Evolutionary conservation across 2,329 filamentous ascomycete species (phyloP).

Genomic region (Xylariaceae sp.): DNA sequence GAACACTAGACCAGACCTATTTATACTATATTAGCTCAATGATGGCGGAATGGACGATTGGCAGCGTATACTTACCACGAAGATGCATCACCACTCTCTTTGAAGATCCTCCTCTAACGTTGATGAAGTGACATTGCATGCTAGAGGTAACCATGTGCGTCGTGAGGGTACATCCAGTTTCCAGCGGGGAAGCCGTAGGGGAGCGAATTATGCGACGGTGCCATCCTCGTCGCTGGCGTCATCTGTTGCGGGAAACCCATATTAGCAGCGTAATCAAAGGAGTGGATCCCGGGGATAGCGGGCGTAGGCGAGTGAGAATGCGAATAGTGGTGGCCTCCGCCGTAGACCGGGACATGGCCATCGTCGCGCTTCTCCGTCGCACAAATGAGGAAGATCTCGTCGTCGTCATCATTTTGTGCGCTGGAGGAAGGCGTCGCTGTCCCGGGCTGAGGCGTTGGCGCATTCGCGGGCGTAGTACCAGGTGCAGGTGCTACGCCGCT

Average conservation of each 20-base stretch:
- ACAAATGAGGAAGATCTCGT: slow-evolving; percentile 35
- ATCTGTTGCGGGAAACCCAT: slow-evolving; percentile 30
- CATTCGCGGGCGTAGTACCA: background rate
- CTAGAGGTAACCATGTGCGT: slow-evolving; percentile 31
- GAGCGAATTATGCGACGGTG: slow-evolving; percentile 21
- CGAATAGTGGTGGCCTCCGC: slow-evolving; percentile 19
- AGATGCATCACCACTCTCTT: background rate
- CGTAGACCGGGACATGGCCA: slow-evolving; percentile 13
- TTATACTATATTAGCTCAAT: slow-evolving; percentile 2
- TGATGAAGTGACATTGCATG: slow-evolving; percentile 8
- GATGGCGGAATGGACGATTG: background rate
- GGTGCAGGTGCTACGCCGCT: slow-evolving; percentile 7
- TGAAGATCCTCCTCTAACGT: background rate
- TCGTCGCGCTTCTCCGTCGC: slow-evolving; percentile 28
- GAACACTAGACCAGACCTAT: slow-evolving; percentile 6
- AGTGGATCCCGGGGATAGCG: slow-evolving; percentile 25
- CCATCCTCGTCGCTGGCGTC: slow-evolving; percentile 10
- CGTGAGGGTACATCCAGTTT: slow-evolving; percentile 31
- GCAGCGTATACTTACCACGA: slow-evolving; percentile 12
- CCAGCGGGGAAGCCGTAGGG: slow-evolving; percentile 29
- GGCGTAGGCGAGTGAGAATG: slow-evolving; percentile 24
- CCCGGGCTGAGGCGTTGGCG: slow-evolving; percentile 2
- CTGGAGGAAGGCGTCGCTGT: slow-evolving; percentile 16
- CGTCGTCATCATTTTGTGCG: slow-evolving; percentile 31
- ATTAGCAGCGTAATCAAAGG: slow-evolving; percentile 36